Conservation (phyloP, 805 yeast species). For the Candida alai region DNA sequence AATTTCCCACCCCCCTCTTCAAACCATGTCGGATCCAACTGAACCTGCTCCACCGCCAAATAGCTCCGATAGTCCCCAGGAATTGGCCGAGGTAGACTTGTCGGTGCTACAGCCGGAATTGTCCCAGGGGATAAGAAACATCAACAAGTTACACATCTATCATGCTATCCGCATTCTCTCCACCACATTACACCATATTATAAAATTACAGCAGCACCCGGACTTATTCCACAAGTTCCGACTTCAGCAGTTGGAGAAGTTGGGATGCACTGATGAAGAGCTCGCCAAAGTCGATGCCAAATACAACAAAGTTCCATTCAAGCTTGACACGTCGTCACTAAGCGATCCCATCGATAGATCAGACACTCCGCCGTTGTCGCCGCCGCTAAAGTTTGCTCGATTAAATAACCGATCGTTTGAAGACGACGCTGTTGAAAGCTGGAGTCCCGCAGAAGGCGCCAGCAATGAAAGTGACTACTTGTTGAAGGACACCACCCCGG, state of each 20-base stretch:
- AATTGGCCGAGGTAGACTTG: constrained; percentile 28
- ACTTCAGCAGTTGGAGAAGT: constrained; percentile 20
- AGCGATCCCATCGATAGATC: constrained; percentile 3
- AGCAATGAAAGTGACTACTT: constrained; percentile 4
- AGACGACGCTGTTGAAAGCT: neutral
- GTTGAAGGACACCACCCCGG: constrained; percentile 17
- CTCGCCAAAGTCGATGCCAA: neutral
- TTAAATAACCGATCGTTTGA: constrained; percentile 7
- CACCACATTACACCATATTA: constrained; percentile 29
- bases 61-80: constrained; percentile 32
- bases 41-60: constrained; percentile 1
- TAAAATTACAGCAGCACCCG: constrained; percentile 24
- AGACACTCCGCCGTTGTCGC: constrained; percentile 18
- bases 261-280: constrained; percentile 4
- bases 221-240: constrained; percentile 23
- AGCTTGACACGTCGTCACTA: constrained; percentile 1
- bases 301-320: constrained; percentile 1
- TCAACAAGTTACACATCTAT: constrained; percentile 30
- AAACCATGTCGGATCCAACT: too few species aligned
- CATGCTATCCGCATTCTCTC: constrained; percentile 32
- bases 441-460: neutral
- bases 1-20: too few species aligned
- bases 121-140: constrained; percentile 25
- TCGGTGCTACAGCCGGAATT: constrained; percentile 35
- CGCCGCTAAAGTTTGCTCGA: constrained; percentile 20